phyloP scores from a whole-genome alignment of 345 rosid species.

The Acer negundo region DNA sequence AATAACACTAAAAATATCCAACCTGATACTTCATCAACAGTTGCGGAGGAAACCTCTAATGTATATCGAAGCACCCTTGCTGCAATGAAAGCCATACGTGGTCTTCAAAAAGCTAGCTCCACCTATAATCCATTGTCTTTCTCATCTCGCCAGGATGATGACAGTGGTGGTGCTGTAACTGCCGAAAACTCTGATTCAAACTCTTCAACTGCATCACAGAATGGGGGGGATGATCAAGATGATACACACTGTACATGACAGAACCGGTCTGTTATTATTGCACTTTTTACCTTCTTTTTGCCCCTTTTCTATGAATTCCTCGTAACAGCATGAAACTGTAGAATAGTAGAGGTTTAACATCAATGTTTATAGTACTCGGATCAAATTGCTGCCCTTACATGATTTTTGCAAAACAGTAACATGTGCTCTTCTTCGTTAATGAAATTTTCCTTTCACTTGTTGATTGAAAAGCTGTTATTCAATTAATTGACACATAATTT shows the following conservation, averaged over 20 bases:
- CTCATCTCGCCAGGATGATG: slow-evolving; percentile 64
- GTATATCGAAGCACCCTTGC: slow-evolving; percentile 90
- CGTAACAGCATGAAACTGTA: slow-evolving; percentile 14
- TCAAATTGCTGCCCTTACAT: background rate
- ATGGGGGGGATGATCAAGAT: slow-evolving; percentile 45
- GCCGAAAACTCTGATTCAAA: slow-evolving; percentile 66
- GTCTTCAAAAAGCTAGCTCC: slow-evolving; percentile 92
- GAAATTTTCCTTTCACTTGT: background rate
- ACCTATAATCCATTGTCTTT: slow-evolving; percentile 74
- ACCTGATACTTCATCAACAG: slow-evolving; percentile 45
- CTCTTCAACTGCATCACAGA: slow-evolving; percentile 38
- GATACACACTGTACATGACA: slow-evolving; percentile 46
- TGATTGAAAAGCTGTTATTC: background rate
- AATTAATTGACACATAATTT: background rate
- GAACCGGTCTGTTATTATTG: background rate
- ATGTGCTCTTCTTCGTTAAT: background rate
- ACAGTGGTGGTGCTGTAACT: slow-evolving; percentile 59
- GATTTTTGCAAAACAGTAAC: background rate
- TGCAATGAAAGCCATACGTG: slow-evolving; percentile 85
- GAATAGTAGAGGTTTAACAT: slow-evolving; percentile 3
- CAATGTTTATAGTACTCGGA: background rate
- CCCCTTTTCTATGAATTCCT: background rate
- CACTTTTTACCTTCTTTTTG: background rate
- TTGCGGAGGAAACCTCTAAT: slow-evolving; percentile 64
- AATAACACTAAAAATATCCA: slow-evolving; percentile 33